Conservation (phyloP, 805 yeast genomes). For the Ogataea ramenticola region DNA sequence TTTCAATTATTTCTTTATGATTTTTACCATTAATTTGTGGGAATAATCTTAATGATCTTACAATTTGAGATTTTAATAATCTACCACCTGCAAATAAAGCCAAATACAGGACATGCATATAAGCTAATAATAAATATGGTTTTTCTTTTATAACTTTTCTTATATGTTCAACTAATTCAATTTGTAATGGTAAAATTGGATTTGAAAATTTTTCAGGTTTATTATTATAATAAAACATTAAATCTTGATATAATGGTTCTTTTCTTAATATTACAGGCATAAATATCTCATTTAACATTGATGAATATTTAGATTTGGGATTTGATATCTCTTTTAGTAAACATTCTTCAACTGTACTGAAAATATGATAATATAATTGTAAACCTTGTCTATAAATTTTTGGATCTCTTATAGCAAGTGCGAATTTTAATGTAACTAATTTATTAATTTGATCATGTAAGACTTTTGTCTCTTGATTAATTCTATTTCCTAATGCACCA, state of each 20-base stretch:
- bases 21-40: slow-evolving; percentile 64
- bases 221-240: slow-evolving; percentile 58
- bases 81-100: slow-evolving; percentile 86
- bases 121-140: slow-evolving; percentile 70
- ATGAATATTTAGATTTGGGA: slow-evolving; percentile 29
- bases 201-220: slow-evolving; percentile 44
- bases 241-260: slow-evolving; percentile 49
- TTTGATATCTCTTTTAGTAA: slow-evolving; percentile 37
- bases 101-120: slow-evolving; percentile 77
- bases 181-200: slow-evolving; percentile 57
- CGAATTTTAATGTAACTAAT: slow-evolving; percentile 60
- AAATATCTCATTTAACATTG: slow-evolving; percentile 54
- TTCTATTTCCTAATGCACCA: slow-evolving; percentile 80
- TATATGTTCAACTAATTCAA: slow-evolving; percentile 57
- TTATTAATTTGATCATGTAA: slow-evolving; percentile 66
- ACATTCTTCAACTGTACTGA: slow-evolving; percentile 53
- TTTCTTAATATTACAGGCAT: slow-evolving; percentile 63
- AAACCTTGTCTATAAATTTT: slow-evolving; percentile 76
- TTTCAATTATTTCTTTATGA: slow-evolving; percentile 51
- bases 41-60: slow-evolving; percentile 63
- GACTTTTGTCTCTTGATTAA: slow-evolving; percentile 58
- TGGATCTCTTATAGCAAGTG: slow-evolving; percentile 68
- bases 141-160: slow-evolving; percentile 43
- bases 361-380: slow-evolving; percentile 64
- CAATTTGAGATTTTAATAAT: slow-evolving; percentile 58